Evolutionary conservation across 2,329 filamentous ascomycete species (phyloP), one percentile per base, ranked within the genome.

Genomic region (Aspergillus jensenii): DNA sequence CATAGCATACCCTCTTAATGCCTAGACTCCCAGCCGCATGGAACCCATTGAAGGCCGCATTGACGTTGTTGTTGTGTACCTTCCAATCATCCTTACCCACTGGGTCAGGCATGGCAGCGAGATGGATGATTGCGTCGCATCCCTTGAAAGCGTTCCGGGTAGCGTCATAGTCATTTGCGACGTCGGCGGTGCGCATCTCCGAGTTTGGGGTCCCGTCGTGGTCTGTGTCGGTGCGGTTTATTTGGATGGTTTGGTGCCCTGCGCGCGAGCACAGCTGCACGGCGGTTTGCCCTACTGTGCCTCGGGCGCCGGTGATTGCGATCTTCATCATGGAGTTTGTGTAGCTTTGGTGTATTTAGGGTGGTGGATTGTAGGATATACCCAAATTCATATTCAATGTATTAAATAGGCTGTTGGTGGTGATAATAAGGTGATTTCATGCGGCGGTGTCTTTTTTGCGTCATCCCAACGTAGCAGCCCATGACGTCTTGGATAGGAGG

Each of bases 41-140:
- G 39, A 76, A 72, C n/a, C 74, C 72, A 41, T 76, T 78, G 65
- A 76, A 76, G 1, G 74, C 73, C 0, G 67, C 62, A 55, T 68
- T 69, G 47, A 75, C 72, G 58, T 76, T 77, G 65, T 75, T 76
- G 57, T 64, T 67, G 62, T 75, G 74, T 0, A 76, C 72, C 25
- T 63, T 40, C 48, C 61, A 64, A 53, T 76, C 70, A 2, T 63
- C 54, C 27, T 70, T 74, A 40, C 65, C 67, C 2, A 74, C 62
- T 3, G 73, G 73, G 55, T 75, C 67, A 2, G 74, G 74, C 25
- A 75, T 71, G 3, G 73, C 71, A 2, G 74, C 74, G 1, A 76
- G 70, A 52, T 76, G 74, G 45, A 76, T 75, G 21, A 76, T 51
- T 8, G 73, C 73, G 43, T 76, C 74, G 60, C 71, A 74, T 47